Evolutionary conservation across 306 rosid genomes (phyloP).

Genomic region (Gynostemma pentaphyllum): DNA sequence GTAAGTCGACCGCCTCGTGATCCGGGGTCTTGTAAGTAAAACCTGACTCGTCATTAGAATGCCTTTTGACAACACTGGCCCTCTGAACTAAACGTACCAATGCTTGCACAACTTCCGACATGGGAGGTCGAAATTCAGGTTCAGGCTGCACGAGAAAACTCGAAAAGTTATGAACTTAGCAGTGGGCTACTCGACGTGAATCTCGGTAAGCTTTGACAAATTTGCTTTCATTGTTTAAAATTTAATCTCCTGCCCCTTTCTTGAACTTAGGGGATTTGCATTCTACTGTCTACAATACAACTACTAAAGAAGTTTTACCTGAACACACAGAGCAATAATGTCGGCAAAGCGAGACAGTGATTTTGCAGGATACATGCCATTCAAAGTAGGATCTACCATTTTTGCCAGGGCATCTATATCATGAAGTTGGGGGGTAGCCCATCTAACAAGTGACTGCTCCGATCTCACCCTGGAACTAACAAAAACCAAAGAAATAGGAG

Average conservation of each 20-base stretch:
- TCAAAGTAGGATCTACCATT: constrained; percentile 89
- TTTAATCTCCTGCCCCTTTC: neutral
- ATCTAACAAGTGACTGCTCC: constrained; percentile 92
- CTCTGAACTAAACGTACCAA: constrained; percentile 76
- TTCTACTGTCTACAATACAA: too few relatives aligned
- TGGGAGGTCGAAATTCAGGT: constrained; percentile 92
- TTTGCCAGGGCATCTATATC: constrained; percentile 90
- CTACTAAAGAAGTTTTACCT: constrained; percentile 36
- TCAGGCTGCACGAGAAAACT: constrained; percentile 52
- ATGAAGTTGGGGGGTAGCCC: constrained; percentile 99
- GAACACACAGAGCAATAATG: constrained; percentile 87
- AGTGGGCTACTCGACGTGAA: too few relatives aligned
- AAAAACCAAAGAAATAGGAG: constrained; percentile 6
- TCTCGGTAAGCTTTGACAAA: too few relatives aligned
- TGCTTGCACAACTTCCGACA: constrained; percentile 98
- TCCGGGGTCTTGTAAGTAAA: constrained; percentile 68
- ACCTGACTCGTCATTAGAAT: constrained; percentile 78
- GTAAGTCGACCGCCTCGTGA: constrained; percentile 59
- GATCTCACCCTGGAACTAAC: constrained; percentile 73
- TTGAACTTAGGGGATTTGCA: neutral
- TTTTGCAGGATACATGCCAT: constrained; percentile 96
- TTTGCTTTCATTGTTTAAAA: neutral
- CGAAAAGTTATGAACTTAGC: neutral
- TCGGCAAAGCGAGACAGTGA: constrained; percentile 94
- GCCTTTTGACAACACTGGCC: constrained; percentile 79